phyloP scores from a whole-genome alignment of 208 protist genomes.

The Herpetomonas muscarum region DNA sequence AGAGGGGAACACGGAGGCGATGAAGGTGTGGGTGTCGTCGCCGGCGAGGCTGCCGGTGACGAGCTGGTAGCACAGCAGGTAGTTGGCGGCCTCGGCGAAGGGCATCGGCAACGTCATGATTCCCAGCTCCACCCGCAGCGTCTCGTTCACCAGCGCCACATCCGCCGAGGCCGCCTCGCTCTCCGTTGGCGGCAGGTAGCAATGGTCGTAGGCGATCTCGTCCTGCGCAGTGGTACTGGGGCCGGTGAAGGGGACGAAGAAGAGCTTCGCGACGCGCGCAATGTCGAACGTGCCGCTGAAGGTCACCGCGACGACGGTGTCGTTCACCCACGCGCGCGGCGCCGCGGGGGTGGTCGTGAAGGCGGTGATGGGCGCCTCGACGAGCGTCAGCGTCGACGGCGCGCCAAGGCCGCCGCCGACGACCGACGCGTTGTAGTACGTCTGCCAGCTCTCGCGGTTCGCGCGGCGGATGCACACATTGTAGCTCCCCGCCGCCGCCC shows the following conservation, averaged over 20 bases:
- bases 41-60: neutral
- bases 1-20: constrained; percentile 67
- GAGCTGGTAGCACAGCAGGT: constrained; percentile 78
- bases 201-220: constrained; percentile 54
- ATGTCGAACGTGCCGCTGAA: constrained; percentile 19
- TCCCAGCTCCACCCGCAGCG: constrained; percentile 47
- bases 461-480: constrained; percentile 76
- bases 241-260: constrained; percentile 62
- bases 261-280: constrained; percentile 41
- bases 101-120: constrained; percentile 22
- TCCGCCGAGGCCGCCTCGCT: constrained; percentile 23
- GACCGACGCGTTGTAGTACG: constrained; percentile 68
- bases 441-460: constrained; percentile 41
- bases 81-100: constrained; percentile 47
- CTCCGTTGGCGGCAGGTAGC: constrained; percentile 58
- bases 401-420: constrained; percentile 45
- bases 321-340: constrained; percentile 63
- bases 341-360: constrained; percentile 44
- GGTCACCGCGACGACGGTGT: constrained; percentile 34
- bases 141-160: constrained; percentile 59
- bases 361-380: constrained; percentile 36
- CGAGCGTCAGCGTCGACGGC: constrained; percentile 41
- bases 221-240: constrained; percentile 15
- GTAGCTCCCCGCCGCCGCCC: constrained; percentile 44
- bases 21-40: constrained; percentile 6